Conservation (phyloP, 2,329 filamentous ascomycete species). For the Zopfia rhizophila region DNA sequence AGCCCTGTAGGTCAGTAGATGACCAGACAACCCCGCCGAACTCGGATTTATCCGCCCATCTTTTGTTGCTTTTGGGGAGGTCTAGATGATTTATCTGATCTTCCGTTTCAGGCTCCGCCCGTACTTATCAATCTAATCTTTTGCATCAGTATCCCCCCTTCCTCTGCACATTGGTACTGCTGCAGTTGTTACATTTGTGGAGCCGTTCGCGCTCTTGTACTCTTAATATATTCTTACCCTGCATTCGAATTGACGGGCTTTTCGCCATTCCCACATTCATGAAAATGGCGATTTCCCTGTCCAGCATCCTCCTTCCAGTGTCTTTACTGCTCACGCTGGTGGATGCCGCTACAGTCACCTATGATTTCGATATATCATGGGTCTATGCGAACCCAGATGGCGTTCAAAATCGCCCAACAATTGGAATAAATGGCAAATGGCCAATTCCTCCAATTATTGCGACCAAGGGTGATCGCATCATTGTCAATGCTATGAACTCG, state of each 20-base stretch:
- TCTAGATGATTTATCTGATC: slow-evolving; percentile 16
- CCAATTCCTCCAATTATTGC: slow-evolving; percentile 78
- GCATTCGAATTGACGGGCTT: too few species aligned
- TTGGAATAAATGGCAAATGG: slow-evolving; percentile 79
- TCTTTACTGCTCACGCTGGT: slow-evolving; percentile 32
- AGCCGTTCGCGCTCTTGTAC: too few species aligned
- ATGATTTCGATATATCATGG: slow-evolving; percentile 66
- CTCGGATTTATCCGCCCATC: slow-evolving; percentile 10
- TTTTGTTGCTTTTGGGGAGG: background rate
- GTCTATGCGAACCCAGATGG: slow-evolving; percentile 66
- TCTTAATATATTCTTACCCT: too few species aligned
- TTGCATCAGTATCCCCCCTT: slow-evolving; percentile 27
- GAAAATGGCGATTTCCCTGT: slow-evolving; percentile 59
- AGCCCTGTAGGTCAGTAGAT: slow-evolving; percentile 2
- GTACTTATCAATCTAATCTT: slow-evolving; percentile 41
- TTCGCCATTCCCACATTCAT: too few species aligned
- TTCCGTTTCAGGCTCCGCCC: background rate
- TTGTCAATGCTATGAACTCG: slow-evolving; percentile 75
- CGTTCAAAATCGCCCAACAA: slow-evolving; percentile 59
- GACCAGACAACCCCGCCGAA: slow-evolving; percentile 20
- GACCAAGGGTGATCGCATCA: slow-evolving; percentile 76
- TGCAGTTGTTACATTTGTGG: too few species aligned
- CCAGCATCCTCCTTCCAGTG: slow-evolving; percentile 53
- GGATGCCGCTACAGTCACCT: slow-evolving; percentile 50
- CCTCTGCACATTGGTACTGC: too few species aligned